Evolutionary conservation across 202 grass and related monocot species (phyloP).

Genomic region (Elaeis oleifera): DNA sequence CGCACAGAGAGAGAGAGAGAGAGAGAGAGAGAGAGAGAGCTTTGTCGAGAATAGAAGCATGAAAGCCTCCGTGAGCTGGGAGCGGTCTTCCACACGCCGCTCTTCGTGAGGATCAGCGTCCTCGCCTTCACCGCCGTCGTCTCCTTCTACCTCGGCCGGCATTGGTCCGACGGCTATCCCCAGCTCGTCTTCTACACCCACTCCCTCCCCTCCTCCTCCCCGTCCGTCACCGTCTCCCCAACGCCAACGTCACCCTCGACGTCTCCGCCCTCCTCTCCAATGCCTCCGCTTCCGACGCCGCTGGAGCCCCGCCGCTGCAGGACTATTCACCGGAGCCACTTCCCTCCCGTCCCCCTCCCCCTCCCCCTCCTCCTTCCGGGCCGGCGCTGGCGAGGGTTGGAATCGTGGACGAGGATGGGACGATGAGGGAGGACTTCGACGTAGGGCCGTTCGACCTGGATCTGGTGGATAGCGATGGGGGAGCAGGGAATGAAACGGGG

Average conservation of each 20-base stretch:
- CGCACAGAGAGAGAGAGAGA: too few species aligned
- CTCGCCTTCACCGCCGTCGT: conserved; percentile 28
- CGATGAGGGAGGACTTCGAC: conserved; percentile 34
- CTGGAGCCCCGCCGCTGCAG: neutral
- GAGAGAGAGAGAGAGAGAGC: too few species aligned
- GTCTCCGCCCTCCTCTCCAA: neutral
- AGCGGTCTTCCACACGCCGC: neutral
- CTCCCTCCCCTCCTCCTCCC: neutral
- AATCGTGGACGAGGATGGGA: conserved; percentile 33
- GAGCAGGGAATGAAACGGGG: conserved; percentile 8
- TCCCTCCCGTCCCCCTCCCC: neutral
- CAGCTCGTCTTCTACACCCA: conserved; percentile 21
- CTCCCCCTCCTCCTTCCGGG: conserved; percentile 5
- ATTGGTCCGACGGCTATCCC: conserved; percentile 27
- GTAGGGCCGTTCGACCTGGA: conserved; percentile 4
- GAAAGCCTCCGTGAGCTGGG: too few species aligned
- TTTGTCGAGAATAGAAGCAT: too few species aligned
- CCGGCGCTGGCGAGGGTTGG: conserved; percentile 18
- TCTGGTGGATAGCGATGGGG: conserved; percentile 3
- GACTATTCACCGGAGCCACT: neutral
- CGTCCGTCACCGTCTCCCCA: conserved; percentile 28
- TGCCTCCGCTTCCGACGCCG: neutral
- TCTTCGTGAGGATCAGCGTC: conserved; percentile 18
- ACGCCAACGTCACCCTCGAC: conserved; percentile 23
- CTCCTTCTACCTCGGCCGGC: conserved; percentile 37